Percentiles rank a stretch among this genome's conserved stretches.
Conservation (phyloP, 108 stramenopile species). For the Thalassiosira profunda region DNA sequence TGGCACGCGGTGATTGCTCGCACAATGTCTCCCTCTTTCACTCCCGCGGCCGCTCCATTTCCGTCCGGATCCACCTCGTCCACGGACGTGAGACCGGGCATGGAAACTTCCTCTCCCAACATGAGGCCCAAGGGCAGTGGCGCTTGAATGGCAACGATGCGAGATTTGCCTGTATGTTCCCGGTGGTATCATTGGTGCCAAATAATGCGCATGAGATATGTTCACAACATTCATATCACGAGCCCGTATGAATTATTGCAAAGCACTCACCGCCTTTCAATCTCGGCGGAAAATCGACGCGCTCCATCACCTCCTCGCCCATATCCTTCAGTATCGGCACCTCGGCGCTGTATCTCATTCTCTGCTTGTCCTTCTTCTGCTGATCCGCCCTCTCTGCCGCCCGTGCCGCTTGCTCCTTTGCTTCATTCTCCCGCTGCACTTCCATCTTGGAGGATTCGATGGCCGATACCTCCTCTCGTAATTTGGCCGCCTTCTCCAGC, state of each 20-base stretch:
- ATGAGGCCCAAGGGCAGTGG: conserved; percentile 73
- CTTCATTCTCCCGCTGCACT: conserved; percentile 38
- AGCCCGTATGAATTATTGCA: too few relatives aligned
- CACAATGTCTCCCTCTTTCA: conserved; percentile 68
- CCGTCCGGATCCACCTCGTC: conserved; percentile 62
- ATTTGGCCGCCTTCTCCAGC: conserved; percentile 51
- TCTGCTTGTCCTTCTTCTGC: conserved; percentile 30
- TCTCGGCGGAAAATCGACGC: conserved; percentile 73
- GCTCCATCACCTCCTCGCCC: conserved; percentile 68
- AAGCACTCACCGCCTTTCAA: conserved; percentile 37
- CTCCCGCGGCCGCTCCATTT: conserved; percentile 61
- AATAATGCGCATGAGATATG: too few relatives aligned
- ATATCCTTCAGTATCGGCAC: conserved; percentile 86
- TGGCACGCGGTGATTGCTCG: conserved; percentile 79
- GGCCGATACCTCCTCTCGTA: conserved; percentile 54
- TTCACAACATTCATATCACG: too few relatives aligned
- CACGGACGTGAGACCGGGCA: conserved; percentile 50
- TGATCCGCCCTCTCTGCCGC: conserved; percentile 37
- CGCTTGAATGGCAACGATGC: conserved; percentile 47
- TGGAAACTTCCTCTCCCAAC: conserved; percentile 57
- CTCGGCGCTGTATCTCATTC: conserved; percentile 61
- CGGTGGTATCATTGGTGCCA: too few relatives aligned
- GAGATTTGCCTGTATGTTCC: conserved; percentile 45
- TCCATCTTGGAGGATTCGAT: conserved; percentile 41
- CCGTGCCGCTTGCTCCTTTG: conserved; percentile 4